A percentile compares a stretch with the other conserved stretches of the same genome.
Conservation (phyloP, 371 early-diverging fungal species). For the Mortierella sp. region DNA sequence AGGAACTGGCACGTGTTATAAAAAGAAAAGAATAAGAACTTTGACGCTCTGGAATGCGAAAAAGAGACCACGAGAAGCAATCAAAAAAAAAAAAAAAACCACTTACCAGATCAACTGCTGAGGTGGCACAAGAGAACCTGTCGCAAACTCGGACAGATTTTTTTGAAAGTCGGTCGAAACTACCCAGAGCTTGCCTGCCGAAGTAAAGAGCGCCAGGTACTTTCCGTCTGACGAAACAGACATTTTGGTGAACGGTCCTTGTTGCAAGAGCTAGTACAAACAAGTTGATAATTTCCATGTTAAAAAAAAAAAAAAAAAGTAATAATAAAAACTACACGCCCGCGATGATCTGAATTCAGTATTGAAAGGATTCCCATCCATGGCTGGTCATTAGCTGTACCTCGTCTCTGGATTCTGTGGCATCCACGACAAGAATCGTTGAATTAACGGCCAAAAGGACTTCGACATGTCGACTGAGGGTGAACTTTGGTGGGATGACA, state of each 20-base stretch:
- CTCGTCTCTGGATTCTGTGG: slow-evolving; percentile 85
- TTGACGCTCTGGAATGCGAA: not conserved
- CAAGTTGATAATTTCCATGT: too few species aligned
- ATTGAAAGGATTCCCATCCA: too few species aligned
- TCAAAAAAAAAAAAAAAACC: not conserved
- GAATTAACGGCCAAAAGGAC: slow-evolving; percentile 82
- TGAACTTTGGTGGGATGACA: slow-evolving; percentile 88
- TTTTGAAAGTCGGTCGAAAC: slow-evolving; percentile 96
- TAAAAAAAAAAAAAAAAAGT: too few species aligned
- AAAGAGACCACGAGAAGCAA: not conserved
- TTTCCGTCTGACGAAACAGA: slow-evolving; percentile 94
- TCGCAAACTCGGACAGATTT: slow-evolving; percentile 86
- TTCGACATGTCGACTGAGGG: slow-evolving; percentile 90
- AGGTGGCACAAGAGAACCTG: slow-evolving; percentile 74
- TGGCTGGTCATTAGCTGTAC: slow-evolving; percentile 46
- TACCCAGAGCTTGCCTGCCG: slow-evolving; percentile 88
- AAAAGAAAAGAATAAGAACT: not conserved
- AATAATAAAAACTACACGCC: too few species aligned
- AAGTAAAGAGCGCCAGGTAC: slow-evolving; percentile 86
- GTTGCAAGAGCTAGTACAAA: slow-evolving; percentile 71
- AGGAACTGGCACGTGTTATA: not conserved
- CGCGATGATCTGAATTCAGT: too few species aligned
- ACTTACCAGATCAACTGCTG: slow-evolving; percentile 87
- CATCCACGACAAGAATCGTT: slow-evolving; percentile 87
- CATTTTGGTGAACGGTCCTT: slow-evolving; percentile 92